These are phyloP conservation scores for Crotalaria pallida DNA, from an alignment of 306 rosid genomes.

Conservation along the genomic window DNA sequence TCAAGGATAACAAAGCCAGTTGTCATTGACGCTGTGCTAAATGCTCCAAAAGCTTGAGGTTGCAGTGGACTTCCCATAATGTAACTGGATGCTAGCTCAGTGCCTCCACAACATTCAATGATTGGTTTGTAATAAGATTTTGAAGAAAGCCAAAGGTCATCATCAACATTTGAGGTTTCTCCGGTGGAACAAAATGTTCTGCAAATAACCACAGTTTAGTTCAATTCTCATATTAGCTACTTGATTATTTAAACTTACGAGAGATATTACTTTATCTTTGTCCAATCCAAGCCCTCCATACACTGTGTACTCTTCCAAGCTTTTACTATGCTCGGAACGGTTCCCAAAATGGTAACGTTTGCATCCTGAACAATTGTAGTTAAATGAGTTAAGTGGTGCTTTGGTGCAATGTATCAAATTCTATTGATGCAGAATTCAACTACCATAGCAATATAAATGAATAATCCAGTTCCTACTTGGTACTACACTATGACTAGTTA, in stretches of 20 bases:
- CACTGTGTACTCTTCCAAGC: constrained; percentile 81
- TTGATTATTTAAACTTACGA: not conserved
- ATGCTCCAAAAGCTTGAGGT: constrained; percentile 92
- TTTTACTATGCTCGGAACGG: constrained; percentile 94
- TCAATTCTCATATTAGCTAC: not conserved
- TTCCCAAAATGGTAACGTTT: constrained; percentile 83
- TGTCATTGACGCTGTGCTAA: constrained; percentile 70
- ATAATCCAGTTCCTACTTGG: not conserved
- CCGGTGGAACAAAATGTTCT: constrained; percentile 73
- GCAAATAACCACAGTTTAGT: constrained; percentile 30
- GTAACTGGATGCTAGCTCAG: constrained; percentile 71
- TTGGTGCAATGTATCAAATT: not conserved
- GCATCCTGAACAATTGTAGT: constrained; percentile 62
- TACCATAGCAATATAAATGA: too few species aligned
- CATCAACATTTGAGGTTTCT: constrained; percentile 79
- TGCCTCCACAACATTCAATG: constrained; percentile 80
- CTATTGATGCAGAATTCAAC: not conserved
- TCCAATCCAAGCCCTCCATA: constrained; percentile 90
- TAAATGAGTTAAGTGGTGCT: not conserved
- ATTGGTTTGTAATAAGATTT: constrained; percentile 66
- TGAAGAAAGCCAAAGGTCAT: constrained; percentile 96
- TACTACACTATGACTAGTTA: not conserved
- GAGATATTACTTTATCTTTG: constrained; percentile 65
- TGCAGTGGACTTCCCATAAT: constrained; percentile 56
- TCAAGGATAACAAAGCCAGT: constrained; percentile 70